phyloP scores from a whole-genome alignment of 208 protist genomes.

The Crithidia bombi region DNA sequence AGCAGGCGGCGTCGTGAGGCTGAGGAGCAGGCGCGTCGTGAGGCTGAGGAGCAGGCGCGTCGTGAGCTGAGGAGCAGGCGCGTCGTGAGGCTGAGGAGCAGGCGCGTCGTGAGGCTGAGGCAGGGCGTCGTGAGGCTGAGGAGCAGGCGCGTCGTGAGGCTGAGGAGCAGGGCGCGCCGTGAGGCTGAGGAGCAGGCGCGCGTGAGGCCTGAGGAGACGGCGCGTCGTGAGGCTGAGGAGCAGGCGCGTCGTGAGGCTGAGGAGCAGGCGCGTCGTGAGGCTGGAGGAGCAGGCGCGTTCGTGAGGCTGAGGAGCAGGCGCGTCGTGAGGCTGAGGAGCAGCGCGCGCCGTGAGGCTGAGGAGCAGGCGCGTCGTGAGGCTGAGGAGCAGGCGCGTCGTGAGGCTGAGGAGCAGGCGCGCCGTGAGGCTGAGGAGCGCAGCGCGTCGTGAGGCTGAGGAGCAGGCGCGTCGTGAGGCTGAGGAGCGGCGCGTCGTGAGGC shows the following conservation, averaged over 20 bases:
- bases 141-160: constrained; percentile 21
- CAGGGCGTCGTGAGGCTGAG: constrained; percentile 9
- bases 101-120: constrained; percentile 17
- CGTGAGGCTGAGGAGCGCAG: constrained; percentile 26
- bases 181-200: constrained; percentile 22
- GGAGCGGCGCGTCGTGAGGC: constrained; percentile 26
- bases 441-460: constrained; percentile 28
- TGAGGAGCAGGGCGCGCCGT: constrained; percentile 17
- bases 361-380: background rate
- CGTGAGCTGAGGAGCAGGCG: constrained; percentile 33
- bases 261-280: constrained; percentile 12
- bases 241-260: constrained; percentile 15
- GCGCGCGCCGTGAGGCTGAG: constrained; percentile 11
- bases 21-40: constrained; percentile 37
- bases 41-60: constrained; percentile 30
- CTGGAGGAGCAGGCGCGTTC: no score
- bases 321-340: constrained; percentile 20
- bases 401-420: constrained; percentile 15
- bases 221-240: constrained; percentile 17
- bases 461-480: constrained; percentile 26
- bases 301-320: no score
- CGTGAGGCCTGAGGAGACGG: constrained; percentile 9
- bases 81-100: constrained; percentile 35
- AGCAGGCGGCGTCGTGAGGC: constrained; percentile 41
- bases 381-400: constrained; percentile 1